Percentiles rank a stretch among this genome's conserved stretches.
Conservation (phyloP, 192 early-diverging fungal genomes). For the Coemansia sp. region DNA sequence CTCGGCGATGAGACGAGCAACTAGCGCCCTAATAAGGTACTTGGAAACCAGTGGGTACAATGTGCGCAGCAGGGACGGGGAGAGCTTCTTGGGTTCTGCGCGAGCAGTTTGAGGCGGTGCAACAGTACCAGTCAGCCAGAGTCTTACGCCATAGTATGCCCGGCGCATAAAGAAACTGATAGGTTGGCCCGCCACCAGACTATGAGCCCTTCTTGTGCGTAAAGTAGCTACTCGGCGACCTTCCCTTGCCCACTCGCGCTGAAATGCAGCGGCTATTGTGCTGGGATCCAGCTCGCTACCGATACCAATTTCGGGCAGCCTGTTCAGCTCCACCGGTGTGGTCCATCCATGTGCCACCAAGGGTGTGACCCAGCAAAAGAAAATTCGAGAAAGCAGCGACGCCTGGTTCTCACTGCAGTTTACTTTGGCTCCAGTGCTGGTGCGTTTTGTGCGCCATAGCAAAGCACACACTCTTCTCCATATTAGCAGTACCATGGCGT, state of each 20-base stretch:
- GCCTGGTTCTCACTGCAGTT: slow-evolving; percentile 28
- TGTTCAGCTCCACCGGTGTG: slow-evolving; percentile 24
- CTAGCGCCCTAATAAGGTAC: slow-evolving; percentile 22
- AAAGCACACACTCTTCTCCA: neutral
- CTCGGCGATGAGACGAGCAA: slow-evolving; percentile 37
- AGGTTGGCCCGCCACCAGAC: neutral
- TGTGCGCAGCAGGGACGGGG: slow-evolving; percentile 7
- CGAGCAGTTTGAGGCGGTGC: neutral
- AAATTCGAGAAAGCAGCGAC: slow-evolving; percentile 34
- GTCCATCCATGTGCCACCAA: slow-evolving; percentile 37
- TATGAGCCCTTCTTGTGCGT: neutral
- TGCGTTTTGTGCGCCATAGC: slow-evolving; percentile 1
- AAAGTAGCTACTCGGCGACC: slow-evolving; percentile 4
- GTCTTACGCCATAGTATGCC: neutral
- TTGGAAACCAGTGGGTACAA: slow-evolving; percentile 29
- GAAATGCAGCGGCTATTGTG: slow-evolving; percentile 23
- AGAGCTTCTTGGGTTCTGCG: neutral
- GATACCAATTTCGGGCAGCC: slow-evolving; percentile 38
- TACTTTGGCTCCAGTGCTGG: neutral
- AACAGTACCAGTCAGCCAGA: neutral
- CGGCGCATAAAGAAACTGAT: neutral
- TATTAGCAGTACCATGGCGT: neutral
- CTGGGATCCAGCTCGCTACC: slow-evolving; percentile 31
- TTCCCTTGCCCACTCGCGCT: slow-evolving; percentile 29
- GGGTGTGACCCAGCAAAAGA: slow-evolving; percentile 48